Percentiles rank a stretch among this genome's conserved stretches.
phyloP scores from a whole-genome alignment of 192 early-diverging fungal genomes.

The Entomortierella beljakovae region DNA sequence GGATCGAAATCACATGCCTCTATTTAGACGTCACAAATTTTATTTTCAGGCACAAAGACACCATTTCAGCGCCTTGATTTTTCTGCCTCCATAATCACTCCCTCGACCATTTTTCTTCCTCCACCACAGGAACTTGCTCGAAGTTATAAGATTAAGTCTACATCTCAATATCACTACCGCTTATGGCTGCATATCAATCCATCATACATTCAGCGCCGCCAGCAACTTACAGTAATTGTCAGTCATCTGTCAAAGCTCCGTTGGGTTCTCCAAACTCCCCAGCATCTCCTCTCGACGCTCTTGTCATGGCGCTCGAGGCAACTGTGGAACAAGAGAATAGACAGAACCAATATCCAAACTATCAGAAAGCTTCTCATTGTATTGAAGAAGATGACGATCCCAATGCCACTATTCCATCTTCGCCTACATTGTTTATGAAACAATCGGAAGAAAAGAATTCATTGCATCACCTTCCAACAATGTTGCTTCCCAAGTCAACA shows the following conservation, averaged over 20 bases:
- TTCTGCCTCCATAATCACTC: no score
- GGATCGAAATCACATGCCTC: no score
- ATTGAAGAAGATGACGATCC: constrained; percentile 41
- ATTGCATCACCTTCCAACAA: constrained; percentile 39
- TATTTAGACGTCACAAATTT: background rate
- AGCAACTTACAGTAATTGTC: constrained; percentile 10
- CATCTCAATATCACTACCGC: constrained; percentile 12
- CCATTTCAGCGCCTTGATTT: no score
- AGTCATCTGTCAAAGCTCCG: constrained; percentile 42
- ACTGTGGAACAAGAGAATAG: constrained; percentile 43
- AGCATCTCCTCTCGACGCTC: constrained; percentile 51
- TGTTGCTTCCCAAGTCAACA: constrained; percentile 34
- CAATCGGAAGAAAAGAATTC: constrained; percentile 14
- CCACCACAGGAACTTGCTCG: no score
- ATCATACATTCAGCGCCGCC: constrained; percentile 4
- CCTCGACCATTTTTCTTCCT: background rate
- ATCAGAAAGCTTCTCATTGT: background rate
- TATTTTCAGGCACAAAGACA: background rate
- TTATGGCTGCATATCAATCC: background rate
- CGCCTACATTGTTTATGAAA: constrained; percentile 46
- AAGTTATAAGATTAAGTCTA: no score
- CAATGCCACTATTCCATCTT: constrained; percentile 50
- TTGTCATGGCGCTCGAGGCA: constrained; percentile 56
- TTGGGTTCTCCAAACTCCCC: constrained; percentile 36
- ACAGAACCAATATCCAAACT: background rate